Conservation (phyloP, 1,139 yeast species). For the Blastobotrys illinoisensis region DNA sequence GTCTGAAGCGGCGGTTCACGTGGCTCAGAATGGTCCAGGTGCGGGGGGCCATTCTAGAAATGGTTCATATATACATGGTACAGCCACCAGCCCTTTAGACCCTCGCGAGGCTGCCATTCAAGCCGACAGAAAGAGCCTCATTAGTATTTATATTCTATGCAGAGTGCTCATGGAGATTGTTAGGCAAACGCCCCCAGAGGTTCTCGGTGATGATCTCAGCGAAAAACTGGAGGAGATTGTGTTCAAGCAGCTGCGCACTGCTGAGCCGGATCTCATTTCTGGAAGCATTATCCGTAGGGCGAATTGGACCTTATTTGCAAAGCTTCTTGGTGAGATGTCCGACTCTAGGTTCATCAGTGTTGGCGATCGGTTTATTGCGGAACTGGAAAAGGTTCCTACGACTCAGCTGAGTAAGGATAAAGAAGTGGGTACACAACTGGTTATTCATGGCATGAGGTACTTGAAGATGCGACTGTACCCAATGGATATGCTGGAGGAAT, state of each 20-base stretch:
- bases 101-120: slow-evolving; percentile 69
- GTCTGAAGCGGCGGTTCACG: slow-evolving; percentile 76
- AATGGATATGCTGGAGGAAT: slow-evolving; percentile 82
- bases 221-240: slow-evolving; percentile 89
- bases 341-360: slow-evolving; percentile 76
- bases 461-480: slow-evolving; percentile 74
- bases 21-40: slow-evolving; percentile 27
- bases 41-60: slow-evolving; percentile 14
- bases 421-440: slow-evolving; percentile 67
- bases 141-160: slow-evolving; percentile 85
- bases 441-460: slow-evolving; percentile 89
- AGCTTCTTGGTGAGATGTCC: slow-evolving; percentile 85
- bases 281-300: slow-evolving; percentile 76
- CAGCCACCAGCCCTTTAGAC: slow-evolving; percentile 31
- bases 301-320: slow-evolving; percentile 91
- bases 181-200: slow-evolving; percentile 70
- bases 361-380: slow-evolving; percentile 90
- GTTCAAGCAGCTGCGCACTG: slow-evolving; percentile 79
- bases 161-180: slow-evolving; percentile 91
- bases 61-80: slow-evolving; percentile 4
- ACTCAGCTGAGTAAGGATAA: slow-evolving; percentile 47
- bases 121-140: slow-evolving; percentile 81
- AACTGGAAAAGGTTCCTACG: slow-evolving; percentile 70
- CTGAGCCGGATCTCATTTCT: slow-evolving; percentile 68
- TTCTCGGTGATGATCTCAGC: slow-evolving; percentile 73